These are phyloP conservation scores for Fraxinus platypoda DNA, from an alignment of 305 asterid species.

Conservation along the genomic window DNA sequence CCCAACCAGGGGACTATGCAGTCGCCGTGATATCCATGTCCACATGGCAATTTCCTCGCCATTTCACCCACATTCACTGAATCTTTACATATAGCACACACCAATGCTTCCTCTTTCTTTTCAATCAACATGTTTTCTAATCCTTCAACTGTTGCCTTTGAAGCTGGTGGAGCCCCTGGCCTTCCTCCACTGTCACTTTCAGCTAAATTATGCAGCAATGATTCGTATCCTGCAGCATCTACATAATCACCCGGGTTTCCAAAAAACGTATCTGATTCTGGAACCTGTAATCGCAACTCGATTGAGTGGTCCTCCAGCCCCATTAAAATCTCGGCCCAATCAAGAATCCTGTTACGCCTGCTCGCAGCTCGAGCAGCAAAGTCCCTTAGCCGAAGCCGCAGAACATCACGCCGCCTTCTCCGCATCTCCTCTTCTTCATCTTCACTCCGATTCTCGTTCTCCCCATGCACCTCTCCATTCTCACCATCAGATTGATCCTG, in stretches of 20 bases:
- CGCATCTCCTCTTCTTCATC: slow-evolving; percentile 47
- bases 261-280: slow-evolving; percentile 58
- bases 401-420: slow-evolving; percentile 52
- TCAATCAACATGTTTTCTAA: slow-evolving; percentile 49
- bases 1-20: slow-evolving; percentile 85
- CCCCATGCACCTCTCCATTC: slow-evolving; percentile 31
- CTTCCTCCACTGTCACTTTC: slow-evolving; percentile 71
- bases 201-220: slow-evolving; percentile 69
- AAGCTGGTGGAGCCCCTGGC: slow-evolving; percentile 86
- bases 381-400: slow-evolving; percentile 62
- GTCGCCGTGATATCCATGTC: slow-evolving; percentile 80
- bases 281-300: slow-evolving; percentile 60
- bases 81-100: slow-evolving; percentile 85
- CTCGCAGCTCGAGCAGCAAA: slow-evolving; percentile 55
- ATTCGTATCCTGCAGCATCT: slow-evolving; percentile 83
- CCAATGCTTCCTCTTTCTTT: slow-evolving; percentile 36
- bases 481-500: slow-evolving; percentile 30
- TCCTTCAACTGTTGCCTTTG: slow-evolving; percentile 61
- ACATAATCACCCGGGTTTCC: slow-evolving; percentile 92
- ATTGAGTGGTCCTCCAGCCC: slow-evolving; percentile 83
- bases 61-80: slow-evolving; percentile 52
- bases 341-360: slow-evolving; percentile 65
- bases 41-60: slow-evolving; percentile 75
- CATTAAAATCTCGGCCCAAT: slow-evolving; percentile 88
- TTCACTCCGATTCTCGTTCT: slow-evolving; percentile 30